A percentile compares a stretch with the other conserved stretches of the same genome.
These are phyloP conservation scores for Podospora australis DNA, from an alignment of 495 filamentous ascomycete genomes.

Conservation along the genomic window DNA sequence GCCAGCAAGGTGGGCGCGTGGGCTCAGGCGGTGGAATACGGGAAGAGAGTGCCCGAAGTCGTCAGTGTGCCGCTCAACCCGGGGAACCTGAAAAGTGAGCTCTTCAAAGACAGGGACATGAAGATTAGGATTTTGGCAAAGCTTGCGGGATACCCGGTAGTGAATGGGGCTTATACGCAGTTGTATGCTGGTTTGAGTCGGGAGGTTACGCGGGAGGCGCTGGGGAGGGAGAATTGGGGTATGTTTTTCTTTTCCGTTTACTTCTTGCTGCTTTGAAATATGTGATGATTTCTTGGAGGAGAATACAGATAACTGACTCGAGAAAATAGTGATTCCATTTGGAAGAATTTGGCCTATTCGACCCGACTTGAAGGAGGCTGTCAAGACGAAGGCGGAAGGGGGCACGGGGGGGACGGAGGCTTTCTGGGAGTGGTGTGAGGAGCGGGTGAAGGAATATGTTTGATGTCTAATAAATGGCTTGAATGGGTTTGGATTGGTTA, in stretches of 20 bases:
- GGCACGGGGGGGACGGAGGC: constrained; percentile 28
- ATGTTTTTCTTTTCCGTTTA: too few relatives aligned
- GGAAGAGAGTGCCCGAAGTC: constrained; percentile 10
- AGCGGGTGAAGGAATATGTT: constrained; percentile 23
- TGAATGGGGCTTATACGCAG: neutral
- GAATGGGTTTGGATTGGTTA: too few relatives aligned
- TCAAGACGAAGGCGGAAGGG: constrained; percentile 23
- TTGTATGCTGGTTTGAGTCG: neutral
- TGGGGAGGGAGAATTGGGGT: neutral
- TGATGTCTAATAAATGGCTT: too few relatives aligned
- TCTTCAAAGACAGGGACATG: neutral
- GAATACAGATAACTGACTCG: too few relatives aligned
- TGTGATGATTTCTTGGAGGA: too few relatives aligned
- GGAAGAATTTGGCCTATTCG: constrained; percentile 19
- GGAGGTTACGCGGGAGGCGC: neutral
- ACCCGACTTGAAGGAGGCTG: constrained; percentile 24
- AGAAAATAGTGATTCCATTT: constrained; percentile 25
- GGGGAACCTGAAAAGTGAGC: constrained; percentile 20
- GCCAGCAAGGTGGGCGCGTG: too few relatives aligned
- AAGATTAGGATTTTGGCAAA: neutral
- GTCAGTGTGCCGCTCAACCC: constrained; percentile 12
- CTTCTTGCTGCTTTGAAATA: too few relatives aligned
- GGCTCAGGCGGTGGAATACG: neutral
- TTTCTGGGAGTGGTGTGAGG: constrained; percentile 38
- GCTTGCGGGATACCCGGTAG: neutral